Evolutionary conservation across 805 yeast genomes (phyloP).

Genomic region (Cyberlindnera euphorbiae): DNA sequence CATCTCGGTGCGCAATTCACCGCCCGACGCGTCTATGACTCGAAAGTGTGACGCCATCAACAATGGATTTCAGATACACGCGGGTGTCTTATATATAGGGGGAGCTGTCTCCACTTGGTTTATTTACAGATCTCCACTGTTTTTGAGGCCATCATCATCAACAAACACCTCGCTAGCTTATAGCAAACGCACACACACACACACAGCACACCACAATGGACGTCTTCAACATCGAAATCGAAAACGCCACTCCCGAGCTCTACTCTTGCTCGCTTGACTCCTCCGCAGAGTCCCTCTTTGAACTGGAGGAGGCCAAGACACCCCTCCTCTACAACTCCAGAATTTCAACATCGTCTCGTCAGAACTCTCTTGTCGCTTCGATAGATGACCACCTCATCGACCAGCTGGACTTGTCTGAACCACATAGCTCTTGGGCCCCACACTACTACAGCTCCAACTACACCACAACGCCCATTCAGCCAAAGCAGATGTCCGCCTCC

Average conservation of each 20-base stretch:
- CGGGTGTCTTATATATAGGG: background rate
- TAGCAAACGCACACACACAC: conserved; percentile 9
- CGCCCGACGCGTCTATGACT: conserved; percentile 1
- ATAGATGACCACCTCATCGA: conserved; percentile 23
- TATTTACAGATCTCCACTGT: background rate
- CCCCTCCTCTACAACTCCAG: conserved; percentile 25
- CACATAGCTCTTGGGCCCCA: background rate
- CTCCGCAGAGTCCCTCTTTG: conserved; percentile 16
- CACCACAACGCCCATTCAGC: background rate
- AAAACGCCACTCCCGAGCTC: conserved; percentile 13
- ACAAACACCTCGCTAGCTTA: conserved; percentile 1
- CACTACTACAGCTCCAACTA: background rate
- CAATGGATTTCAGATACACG: background rate
- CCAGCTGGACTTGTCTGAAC: conserved; percentile 15
- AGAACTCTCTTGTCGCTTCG: conserved; percentile 13
- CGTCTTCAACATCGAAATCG: conserved; percentile 16
- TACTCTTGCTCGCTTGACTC: conserved; percentile 21
- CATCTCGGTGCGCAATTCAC: background rate
- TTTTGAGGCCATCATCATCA: background rate
- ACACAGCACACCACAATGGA: conserved; percentile 10
- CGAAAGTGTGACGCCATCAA: background rate
- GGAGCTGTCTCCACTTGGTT: background rate
- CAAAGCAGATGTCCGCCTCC: background rate
- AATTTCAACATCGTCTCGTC: conserved; percentile 17
- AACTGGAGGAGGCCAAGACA: conserved; percentile 19